These are phyloP conservation scores for Melampsora occidentalis DNA, from an alignment of 1,284 basidiomycete species.

Conservation along the genomic window DNA sequence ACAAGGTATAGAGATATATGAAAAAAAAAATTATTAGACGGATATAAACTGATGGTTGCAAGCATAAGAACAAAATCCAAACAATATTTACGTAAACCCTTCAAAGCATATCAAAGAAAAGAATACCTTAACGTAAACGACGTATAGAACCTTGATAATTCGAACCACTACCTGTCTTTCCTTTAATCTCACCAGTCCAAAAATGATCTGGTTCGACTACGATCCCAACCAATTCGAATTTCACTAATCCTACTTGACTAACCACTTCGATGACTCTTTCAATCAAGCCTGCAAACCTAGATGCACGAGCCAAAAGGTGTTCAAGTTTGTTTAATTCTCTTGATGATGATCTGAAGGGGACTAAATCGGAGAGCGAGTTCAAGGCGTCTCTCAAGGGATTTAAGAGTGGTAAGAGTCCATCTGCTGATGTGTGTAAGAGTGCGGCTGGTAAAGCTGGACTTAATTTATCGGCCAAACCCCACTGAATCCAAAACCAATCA, in stretches of 20 bases:
- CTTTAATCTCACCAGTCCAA: constrained; percentile 34
- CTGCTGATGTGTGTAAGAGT: constrained; percentile 25
- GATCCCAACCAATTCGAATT: constrained; percentile 29
- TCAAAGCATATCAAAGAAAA: too few species aligned
- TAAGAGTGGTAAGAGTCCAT: constrained; percentile 24
- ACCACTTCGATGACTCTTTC: constrained; percentile 36
- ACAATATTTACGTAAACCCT: too few species aligned
- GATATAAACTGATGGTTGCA: too few species aligned
- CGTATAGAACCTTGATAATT: constrained; percentile 20
- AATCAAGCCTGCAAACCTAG: constrained; percentile 24
- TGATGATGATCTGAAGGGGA: not conserved
- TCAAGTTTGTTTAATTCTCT: not conserved
- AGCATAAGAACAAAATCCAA: too few species aligned
- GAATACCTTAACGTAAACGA: not conserved
- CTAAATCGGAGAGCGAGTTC: not conserved
- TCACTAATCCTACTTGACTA: constrained; percentile 27
- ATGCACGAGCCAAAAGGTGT: not conserved
- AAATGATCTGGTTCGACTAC: not conserved
- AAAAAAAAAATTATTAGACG: too few species aligned
- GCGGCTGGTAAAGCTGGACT: constrained; percentile 36
- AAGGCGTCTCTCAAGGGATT: constrained; percentile 18
- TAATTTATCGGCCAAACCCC: constrained; percentile 37
- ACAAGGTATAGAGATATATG: too few species aligned
- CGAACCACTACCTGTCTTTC: constrained; percentile 12
- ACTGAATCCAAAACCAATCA: constrained; percentile 15